Evolutionary conservation across 1,284 basidiomycete species (phyloP), one percentile per base, ranked within the genome.

Genomic region (Vanrija humicola): DNA sequence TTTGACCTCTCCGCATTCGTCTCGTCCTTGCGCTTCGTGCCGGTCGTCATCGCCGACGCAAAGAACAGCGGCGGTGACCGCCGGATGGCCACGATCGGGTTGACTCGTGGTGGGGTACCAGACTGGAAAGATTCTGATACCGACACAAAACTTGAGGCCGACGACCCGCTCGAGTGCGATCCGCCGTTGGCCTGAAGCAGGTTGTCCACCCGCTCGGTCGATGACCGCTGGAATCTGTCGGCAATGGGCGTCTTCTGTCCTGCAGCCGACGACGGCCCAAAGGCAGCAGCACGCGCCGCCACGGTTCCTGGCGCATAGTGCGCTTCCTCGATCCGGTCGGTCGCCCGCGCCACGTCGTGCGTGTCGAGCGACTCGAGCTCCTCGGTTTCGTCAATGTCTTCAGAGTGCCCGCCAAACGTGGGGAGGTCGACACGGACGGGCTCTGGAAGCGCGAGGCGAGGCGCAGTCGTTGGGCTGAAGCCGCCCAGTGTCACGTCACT

Each of bases 51-150:
- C 23, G 10, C 45, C 48, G 46, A 44, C 15, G n/a, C 54, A 62
- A 74, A 74, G 57, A 73, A 72, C 8, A 68, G 64, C 1, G 70
- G 66, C 12, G 63, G 65, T 10, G 69, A 69, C 15, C 68, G 58
- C 46, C 70, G 56, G 38, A 71, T 60, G 2, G 61, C 45, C 16
- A 54, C 46, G 14, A 67, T 64, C 5, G 67, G 63, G 56, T 68
- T 71, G 15, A 59, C 29, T 6, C 65, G 59, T n/a, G 55, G 39
- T 21, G 44, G 18, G 51, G 39, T 51, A 45, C n/a, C 38, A 28
- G 39, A 46, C 50, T 34, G 34, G 6, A 34, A 34, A 5, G 34
- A 34, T 12, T 34, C 34, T 21, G 47, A 44, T 29, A 39, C 43
- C 19, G 50, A 47, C 9, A 52, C 46, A 29, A 46, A 40, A 42